These are phyloP conservation scores for Agarophyton chilense DNA, from an alignment of 23 red algal species.

Conservation along the genomic window DNA sequence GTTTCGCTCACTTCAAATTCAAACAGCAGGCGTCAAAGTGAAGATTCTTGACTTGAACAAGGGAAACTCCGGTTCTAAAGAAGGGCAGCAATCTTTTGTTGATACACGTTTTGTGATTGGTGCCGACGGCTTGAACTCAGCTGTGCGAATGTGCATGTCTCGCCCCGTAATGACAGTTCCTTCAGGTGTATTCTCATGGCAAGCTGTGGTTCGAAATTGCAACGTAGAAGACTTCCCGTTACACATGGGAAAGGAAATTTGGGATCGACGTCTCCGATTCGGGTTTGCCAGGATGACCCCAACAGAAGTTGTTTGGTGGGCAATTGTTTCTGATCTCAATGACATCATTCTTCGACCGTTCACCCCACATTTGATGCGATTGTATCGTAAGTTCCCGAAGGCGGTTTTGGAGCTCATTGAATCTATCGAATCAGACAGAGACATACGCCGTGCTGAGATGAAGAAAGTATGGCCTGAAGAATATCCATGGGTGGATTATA, in stretches of 20 bases:
- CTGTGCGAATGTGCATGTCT: constrained; percentile 55
- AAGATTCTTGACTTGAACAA: constrained; percentile 32
- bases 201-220: constrained; percentile 47
- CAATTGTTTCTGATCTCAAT: neutral
- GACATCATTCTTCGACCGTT: constrained; percentile 64
- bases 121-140: constrained; percentile 55
- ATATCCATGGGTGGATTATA: constrained; percentile 59
- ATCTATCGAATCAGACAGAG: constrained; percentile 46
- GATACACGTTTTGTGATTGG: constrained; percentile 60
- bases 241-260: constrained; percentile 55
- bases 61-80: neutral
- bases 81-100: constrained; percentile 26
- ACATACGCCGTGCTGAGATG: constrained; percentile 53
- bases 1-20: constrained; percentile 37
- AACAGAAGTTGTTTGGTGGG: constrained; percentile 67
- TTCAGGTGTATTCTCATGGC: constrained; percentile 39
- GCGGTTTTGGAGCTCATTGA: constrained; percentile 18
- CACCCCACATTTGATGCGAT: constrained; percentile 23
- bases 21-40: constrained; percentile 15
- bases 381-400: constrained; percentile 28
- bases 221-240: constrained; percentile 47
- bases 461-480: constrained; percentile 65
- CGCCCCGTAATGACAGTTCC: constrained; percentile 40
- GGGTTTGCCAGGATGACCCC: constrained; percentile 63
- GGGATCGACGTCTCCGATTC: constrained; percentile 47